Conservation (phyloP, 768 basidiomycete genomes). For the Cystobasidium onofrii region DNA sequence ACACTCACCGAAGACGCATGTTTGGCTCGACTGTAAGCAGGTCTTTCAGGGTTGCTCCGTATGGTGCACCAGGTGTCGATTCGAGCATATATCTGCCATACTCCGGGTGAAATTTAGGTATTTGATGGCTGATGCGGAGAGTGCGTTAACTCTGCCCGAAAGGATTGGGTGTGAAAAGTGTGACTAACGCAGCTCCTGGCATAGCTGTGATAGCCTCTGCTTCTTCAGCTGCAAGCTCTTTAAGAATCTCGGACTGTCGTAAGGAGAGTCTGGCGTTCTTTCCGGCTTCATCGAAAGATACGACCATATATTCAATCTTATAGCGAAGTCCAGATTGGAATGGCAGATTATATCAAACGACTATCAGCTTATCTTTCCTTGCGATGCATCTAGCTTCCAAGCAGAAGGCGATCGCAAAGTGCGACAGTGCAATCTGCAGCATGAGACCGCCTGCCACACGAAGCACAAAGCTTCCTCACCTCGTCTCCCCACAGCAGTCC, state of each 20-base stretch:
- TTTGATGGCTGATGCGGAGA: conserved; percentile 50
- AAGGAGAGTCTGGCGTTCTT: conserved; percentile 82
- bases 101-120: conserved; percentile 93
- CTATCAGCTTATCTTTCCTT: not conserved
- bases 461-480: conserved; percentile 51
- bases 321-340: too few species aligned
- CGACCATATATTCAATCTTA: conserved; percentile 96
- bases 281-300: conserved; percentile 66
- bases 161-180: too few species aligned
- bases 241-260: conserved; percentile 87
- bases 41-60: conserved; percentile 76
- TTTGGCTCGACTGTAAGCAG: conserved; percentile 82
- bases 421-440: not conserved
- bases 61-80: conserved; percentile 90
- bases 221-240: conserved; percentile 53
- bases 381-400: not conserved
- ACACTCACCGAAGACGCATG: conserved; percentile 77
- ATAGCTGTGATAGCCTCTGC: conserved; percentile 48
- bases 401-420: not conserved
- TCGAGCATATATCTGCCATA: conserved; percentile 99
- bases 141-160: not conserved
- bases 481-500: conserved; percentile 97
- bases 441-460: not conserved
- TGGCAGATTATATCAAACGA: too few species aligned
- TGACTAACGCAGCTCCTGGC: conserved; percentile 29